Evolutionary conservation across 139 green algal genomes (phyloP).

Genomic region (Nannochloris sp.): DNA sequence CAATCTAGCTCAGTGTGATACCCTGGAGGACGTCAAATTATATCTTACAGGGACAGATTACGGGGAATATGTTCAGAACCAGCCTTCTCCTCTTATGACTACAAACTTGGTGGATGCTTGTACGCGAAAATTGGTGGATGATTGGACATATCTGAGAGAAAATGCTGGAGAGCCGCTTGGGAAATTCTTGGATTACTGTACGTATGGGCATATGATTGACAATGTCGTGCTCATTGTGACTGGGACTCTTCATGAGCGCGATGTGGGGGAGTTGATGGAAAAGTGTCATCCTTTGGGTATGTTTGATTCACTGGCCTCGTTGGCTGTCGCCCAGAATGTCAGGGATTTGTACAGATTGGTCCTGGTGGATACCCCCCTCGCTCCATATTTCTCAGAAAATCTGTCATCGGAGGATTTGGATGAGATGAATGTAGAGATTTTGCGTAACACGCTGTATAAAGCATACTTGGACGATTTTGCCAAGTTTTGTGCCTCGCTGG

Average conservation of each 20-base stretch:
- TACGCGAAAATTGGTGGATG: slow-evolving; percentile 95
- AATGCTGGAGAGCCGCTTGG: slow-evolving; percentile 79
- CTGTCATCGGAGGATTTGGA: slow-evolving; percentile 88
- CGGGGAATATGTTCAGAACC: slow-evolving; percentile 78
- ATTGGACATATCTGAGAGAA: slow-evolving; percentile 82
- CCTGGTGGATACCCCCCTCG: slow-evolving; percentile 92
- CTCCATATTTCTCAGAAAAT: slow-evolving; percentile 88
- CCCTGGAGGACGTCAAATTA: slow-evolving; percentile 96
- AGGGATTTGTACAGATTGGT: slow-evolving; percentile 94
- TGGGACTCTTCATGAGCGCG: slow-evolving; percentile 90
- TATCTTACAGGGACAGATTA: slow-evolving; percentile 93
- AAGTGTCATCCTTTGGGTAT: slow-evolving; percentile 98
- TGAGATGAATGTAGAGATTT: slow-evolving; percentile 97
- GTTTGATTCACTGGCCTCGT: slow-evolving; percentile 92
- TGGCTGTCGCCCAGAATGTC: slow-evolving; percentile 94
- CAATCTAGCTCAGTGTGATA: slow-evolving; percentile 95
- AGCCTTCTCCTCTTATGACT: slow-evolving; percentile 82
- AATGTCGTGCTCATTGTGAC: slow-evolving; percentile 99
- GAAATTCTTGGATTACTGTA: slow-evolving; percentile 97
- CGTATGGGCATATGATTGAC: slow-evolving; percentile 99
- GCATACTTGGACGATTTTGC: slow-evolving; percentile 98
- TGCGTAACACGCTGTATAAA: slow-evolving; percentile 97
- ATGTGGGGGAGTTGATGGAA: slow-evolving; percentile 94
- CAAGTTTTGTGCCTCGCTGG: slow-evolving; percentile 63
- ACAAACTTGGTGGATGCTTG: slow-evolving; percentile 89